Base-by-base conservation (phyloP, 2,329 filamentous ascomycete genomes). In the Exophiala mesophila region DNA sequence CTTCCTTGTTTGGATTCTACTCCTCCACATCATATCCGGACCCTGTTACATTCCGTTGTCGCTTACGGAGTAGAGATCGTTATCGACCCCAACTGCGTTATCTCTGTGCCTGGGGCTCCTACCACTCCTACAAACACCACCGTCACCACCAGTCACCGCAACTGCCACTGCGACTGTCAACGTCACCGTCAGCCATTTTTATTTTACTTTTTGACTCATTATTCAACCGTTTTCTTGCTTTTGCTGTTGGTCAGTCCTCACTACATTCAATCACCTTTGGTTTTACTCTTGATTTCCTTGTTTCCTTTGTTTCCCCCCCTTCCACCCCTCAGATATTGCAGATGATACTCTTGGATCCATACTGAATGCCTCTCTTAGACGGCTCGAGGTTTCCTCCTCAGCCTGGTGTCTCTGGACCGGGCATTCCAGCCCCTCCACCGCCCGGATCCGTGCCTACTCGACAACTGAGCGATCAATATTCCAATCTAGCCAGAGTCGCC, bases 291-390 rank as follows among this genome's bases (percentile, higher is more conserved):
- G 23, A 26, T 36, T 9, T 16, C 24, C 23, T 44, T 36, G 20
- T 33, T 20, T 41, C 28, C 32, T 19, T 20, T 10, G 18, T 30
- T 17, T 38, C 30, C 10, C 16, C 31, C 12, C 26, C 24, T 29
- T 24, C 17, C 21, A 39, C 28, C 9, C 35, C n/a, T 18, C 19
- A n/a, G 7, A n/a, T 28, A 24, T 37, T 7, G n/a, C 13, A 13
- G 7, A 23, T 37, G 20, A 37, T 13, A 24, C 16, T 16, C 4
- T 24, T 26, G 10, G 4, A 41, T 40, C 28, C 19, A 21, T 45
- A 44, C 48, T 52, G 46, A 52, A 52, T 49, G 49, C 34, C 46
- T 44, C 34, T 49, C 36, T 21, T 52, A 45, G 49, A 49, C 39
- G 49, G 43, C 24, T 33, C 41, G n/a, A 41, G 46, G 32, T 23